These are phyloP conservation scores for Didymella arachidicola DNA, from an alignment of 2,329 filamentous ascomycete genomes.

Conservation along the genomic window DNA sequence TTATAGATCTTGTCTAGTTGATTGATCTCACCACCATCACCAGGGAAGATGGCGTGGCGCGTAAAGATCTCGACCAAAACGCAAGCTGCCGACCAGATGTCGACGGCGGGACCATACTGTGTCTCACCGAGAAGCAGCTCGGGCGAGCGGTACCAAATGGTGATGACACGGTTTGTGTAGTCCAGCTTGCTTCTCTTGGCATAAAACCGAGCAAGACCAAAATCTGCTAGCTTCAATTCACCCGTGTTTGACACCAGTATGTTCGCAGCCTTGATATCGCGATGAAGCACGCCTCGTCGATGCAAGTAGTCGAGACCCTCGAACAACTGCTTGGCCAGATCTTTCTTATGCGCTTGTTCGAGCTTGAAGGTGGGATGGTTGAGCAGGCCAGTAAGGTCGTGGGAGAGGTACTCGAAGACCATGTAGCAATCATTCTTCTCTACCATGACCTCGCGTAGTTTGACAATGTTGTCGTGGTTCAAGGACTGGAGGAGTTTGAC, in stretches of 20 bases:
- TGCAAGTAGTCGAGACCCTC: constrained; percentile 94
- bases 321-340: constrained; percentile 91
- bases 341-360: constrained; percentile 85
- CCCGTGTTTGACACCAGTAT: constrained; percentile 92
- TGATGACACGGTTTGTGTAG: constrained; percentile 98
- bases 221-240: constrained; percentile 91
- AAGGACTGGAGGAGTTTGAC: constrained; percentile 91
- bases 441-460: constrained; percentile 92
- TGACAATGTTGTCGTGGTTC: constrained; percentile 82
- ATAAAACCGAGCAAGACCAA: constrained; percentile 95
- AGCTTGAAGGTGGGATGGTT: constrained; percentile 94
- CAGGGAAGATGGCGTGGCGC: constrained; percentile 90
- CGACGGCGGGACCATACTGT: constrained; percentile 97
- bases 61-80: constrained; percentile 98
- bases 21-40: constrained; percentile 93
- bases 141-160: constrained; percentile 97
- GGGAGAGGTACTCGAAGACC: constrained; percentile 98
- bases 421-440: constrained; percentile 99
- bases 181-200: constrained; percentile 90
- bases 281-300: constrained; percentile 88
- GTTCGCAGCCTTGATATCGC: constrained; percentile 98
- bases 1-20: constrained; percentile 98
- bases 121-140: constrained; percentile 89
- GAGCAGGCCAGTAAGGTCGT: constrained; percentile 91
- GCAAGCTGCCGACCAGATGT: constrained; percentile 97